Base-by-base conservation (phyloP, 2,329 filamentous ascomycete genomes). In the Dactylellina sp. region DNA sequence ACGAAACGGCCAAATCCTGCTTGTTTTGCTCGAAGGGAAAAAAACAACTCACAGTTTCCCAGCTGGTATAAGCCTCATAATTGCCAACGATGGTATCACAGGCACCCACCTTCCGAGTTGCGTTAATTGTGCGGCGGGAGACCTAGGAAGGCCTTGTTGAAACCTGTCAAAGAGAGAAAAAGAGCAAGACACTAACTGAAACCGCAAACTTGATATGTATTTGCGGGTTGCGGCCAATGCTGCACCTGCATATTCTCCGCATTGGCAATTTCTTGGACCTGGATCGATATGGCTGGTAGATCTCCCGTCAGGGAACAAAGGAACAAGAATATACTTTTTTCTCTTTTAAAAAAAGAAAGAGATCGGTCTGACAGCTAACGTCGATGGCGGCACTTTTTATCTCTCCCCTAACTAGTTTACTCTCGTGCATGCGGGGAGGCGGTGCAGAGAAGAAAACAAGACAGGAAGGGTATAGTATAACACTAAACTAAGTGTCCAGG, bases 211-310 rank as follows among this genome's bases (percentile, higher is more conserved):
- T 9, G 28, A 32, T 32, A 57, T 2, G 7, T 7, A n/a, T 42
- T 24, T 32, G 35, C 37, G 50, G 5, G 32, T 42, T 68, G 63
- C 52, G 63, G 63, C 63, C 63, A 68, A 68, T 59, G 20, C 53
- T 59, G 40, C 66, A 72, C 66, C 66, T 72, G 66, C 66, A 72
- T 64, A 64, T 64, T 72, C 60, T 60, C 66, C 60, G 60, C 66
- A 57, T 72, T 72, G 66, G 66, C 53, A 64, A 55, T 59, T 64
- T 72, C 66, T 72, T 72, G 66, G 59, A 47, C 46, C 52, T 46
- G 66, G 59, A 53, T 72, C 60, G 66, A 72, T 72, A 64, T 60
- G 66, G 65, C 44, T 72, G 59, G 66, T 64, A 64, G 66, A 64
- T 72, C 66, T 72, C 59, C 66, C 66, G 66, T 50, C 47, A 49